These are phyloP conservation scores for Alternaria sp. DNA, from an alignment of 2,329 filamentous ascomycete species.

Conservation along the genomic window DNA sequence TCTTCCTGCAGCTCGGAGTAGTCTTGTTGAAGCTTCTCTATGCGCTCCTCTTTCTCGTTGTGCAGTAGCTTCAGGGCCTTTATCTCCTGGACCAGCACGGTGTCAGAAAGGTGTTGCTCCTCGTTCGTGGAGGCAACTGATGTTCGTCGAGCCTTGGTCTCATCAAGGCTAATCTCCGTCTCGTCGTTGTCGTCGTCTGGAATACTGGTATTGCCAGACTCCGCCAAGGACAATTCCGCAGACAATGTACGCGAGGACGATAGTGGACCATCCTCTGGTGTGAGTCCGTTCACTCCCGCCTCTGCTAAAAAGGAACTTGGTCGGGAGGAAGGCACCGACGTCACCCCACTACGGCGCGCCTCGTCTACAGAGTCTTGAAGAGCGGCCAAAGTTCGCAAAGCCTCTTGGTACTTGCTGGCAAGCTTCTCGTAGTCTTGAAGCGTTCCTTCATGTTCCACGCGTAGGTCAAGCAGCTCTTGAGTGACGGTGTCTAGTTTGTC, in stretches of 20 bases:
- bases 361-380: slow-evolving; percentile 87
- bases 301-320: slow-evolving; percentile 88
- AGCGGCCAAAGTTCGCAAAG: slow-evolving; percentile 80
- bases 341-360: slow-evolving; percentile 66
- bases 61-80: slow-evolving; percentile 75
- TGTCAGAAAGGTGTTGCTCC: slow-evolving; percentile 22
- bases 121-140: slow-evolving; percentile 35
- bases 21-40: slow-evolving; percentile 75
- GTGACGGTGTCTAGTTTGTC: slow-evolving; percentile 93
- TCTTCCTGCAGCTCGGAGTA: slow-evolving; percentile 85
- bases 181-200: slow-evolving; percentile 47
- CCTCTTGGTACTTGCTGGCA: slow-evolving; percentile 88
- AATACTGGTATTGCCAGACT: slow-evolving; percentile 61
- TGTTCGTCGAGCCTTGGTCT: slow-evolving; percentile 58
- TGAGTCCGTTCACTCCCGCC: slow-evolving; percentile 73
- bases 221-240: slow-evolving; percentile 89
- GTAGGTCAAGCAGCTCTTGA: slow-evolving; percentile 88
- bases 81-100: slow-evolving; percentile 65
- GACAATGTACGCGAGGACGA: slow-evolving; percentile 91
- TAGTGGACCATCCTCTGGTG: slow-evolving; percentile 68
- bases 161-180: slow-evolving; percentile 67
- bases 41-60: slow-evolving; percentile 77
- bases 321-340: slow-evolving; percentile 64
- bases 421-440: slow-evolving; percentile 82
- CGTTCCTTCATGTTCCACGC: slow-evolving; percentile 87